These are phyloP conservation scores for Stephania yunnanensis DNA, from an alignment of 164 flowering plant species.

Conservation along the genomic window DNA sequence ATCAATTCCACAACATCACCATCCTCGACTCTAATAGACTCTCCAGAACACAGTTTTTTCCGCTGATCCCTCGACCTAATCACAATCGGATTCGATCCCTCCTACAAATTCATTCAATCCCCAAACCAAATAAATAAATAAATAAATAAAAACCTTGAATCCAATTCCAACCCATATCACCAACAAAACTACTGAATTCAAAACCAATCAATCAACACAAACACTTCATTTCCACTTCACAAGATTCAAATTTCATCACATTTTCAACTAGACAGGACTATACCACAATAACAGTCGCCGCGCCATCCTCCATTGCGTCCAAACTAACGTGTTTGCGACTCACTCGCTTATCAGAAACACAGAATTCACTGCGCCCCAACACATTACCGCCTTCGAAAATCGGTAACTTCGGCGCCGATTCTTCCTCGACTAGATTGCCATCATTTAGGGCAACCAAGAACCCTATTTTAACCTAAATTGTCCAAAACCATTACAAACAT, in stretches of 20 bases:
- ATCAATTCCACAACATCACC: conserved; percentile 84
- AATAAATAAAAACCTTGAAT: no score
- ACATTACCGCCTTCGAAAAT: conserved; percentile 50
- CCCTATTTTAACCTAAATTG: conserved; percentile 36
- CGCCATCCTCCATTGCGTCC: conserved; percentile 36
- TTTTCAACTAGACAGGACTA: not conserved
- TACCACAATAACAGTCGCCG: conserved; percentile 64
- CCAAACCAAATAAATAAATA: not conserved
- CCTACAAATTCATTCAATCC: conserved; percentile 31
- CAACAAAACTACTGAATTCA: not conserved
- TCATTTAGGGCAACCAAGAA: conserved; percentile 42
- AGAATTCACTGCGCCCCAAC: conserved; percentile 53
- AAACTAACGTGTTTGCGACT: conserved; percentile 83
- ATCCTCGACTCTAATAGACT: conserved; percentile 29
- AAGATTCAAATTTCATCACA: not conserved
- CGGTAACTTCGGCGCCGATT: conserved; percentile 40
- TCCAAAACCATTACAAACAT: not conserved
- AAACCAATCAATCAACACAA: not conserved
- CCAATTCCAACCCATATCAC: not conserved
- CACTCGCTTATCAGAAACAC: conserved; percentile 63
- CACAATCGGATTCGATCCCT: conserved; percentile 84
- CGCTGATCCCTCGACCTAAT: conserved; percentile 45
- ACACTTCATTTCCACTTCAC: no score
- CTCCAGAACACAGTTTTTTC: conserved; percentile 47
- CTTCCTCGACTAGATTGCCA: conserved; percentile 30